Conservation (phyloP, 2,329 filamentous ascomycete genomes). For the Neoarthrinium moseri region DNA sequence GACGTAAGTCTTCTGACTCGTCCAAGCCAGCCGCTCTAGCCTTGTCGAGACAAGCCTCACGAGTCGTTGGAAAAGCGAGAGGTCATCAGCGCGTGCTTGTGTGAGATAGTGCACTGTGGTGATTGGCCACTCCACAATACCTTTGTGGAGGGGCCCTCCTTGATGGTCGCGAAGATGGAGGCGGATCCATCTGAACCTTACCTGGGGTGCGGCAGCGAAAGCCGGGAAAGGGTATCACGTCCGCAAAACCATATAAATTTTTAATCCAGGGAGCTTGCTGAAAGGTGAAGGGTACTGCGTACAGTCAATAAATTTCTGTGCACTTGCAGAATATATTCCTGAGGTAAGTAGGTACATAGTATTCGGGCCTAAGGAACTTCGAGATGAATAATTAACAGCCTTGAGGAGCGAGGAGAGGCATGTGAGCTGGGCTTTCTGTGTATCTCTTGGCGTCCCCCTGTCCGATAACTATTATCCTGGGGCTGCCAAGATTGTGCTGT, state of each 20-base stretch:
- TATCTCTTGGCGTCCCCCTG: not conserved
- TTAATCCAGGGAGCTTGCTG: not conserved
- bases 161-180: constrained; percentile 4
- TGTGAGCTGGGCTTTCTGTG: constrained; percentile 1
- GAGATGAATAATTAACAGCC: no score
- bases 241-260: not conserved
- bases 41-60: constrained; percentile 1
- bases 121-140: constrained; percentile 14
- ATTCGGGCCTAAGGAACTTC: not conserved
- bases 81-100: not conserved
- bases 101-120: constrained; percentile 8
- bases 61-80: not conserved
- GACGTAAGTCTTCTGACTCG: not conserved
- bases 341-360: no score
- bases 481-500: constrained; percentile 6
- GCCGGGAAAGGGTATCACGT: not conserved
- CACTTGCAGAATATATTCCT: no score
- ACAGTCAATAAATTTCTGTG: no score
- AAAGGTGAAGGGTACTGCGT: not conserved
- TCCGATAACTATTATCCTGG: constrained; percentile 8
- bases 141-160: constrained; percentile 10
- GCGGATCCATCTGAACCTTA: constrained; percentile 6
- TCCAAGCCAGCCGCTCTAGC: constrained; percentile 2
- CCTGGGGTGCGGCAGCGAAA: constrained; percentile 5
- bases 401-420: not conserved